Percentiles rank a stretch among this genome's conserved stretches.
These are phyloP conservation scores for Cyclotella sp. DNA, from an alignment of 108 stramenopile species.

Conservation along the genomic window DNA sequence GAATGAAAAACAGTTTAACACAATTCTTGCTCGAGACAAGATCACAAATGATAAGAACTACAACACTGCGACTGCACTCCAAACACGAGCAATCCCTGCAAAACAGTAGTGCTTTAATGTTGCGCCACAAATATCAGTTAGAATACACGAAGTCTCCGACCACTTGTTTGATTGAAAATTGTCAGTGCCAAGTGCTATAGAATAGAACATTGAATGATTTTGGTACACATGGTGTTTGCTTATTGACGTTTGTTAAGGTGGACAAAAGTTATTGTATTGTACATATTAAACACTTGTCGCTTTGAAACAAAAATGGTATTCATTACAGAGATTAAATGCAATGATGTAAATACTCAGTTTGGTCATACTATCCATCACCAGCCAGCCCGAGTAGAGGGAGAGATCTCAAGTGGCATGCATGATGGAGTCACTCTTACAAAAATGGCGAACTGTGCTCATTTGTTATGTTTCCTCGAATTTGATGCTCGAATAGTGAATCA, in stretches of 20 bases:
- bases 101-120: not conserved
- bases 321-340: not conserved
- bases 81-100: not conserved
- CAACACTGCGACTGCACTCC: not conserved
- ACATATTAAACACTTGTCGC: no score
- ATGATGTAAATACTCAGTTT: no score
- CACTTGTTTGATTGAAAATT: no score
- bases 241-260: not conserved
- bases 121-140: not conserved
- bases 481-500: no score
- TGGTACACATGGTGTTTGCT: not conserved
- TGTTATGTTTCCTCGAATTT: no score
- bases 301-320: no score
- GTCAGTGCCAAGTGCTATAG: constrained; percentile 3
- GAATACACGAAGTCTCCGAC: not conserved
- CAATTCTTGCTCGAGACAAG: constrained; percentile 61
- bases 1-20: constrained; percentile 68
- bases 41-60: not conserved
- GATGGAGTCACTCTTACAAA: no score
- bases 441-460: no score
- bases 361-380: no score
- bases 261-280: not conserved
- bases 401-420: not conserved
- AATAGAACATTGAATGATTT: constrained; percentile 5
- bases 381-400: no score